These are phyloP conservation scores for Xylariaceae sp. DNA, from an alignment of 2,329 filamentous ascomycete genomes.

Conservation along the genomic window DNA sequence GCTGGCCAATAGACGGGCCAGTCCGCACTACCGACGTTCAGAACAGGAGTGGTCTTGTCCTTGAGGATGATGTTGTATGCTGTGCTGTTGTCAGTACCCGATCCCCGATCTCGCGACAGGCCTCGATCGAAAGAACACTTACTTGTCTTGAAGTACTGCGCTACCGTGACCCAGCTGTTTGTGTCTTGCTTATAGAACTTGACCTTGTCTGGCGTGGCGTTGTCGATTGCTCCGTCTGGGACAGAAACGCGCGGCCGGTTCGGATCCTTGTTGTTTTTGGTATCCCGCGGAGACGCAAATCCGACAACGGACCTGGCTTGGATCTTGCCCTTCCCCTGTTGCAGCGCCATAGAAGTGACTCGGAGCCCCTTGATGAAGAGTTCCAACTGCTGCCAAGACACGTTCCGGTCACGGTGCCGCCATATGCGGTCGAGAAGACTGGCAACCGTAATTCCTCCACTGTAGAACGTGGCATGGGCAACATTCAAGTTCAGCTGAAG, in stretches of 20 bases:
- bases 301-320: no score
- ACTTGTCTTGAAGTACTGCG: constrained; percentile 12
- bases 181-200: constrained; percentile 42
- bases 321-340: no score
- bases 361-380: no score
- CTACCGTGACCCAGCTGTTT: constrained; percentile 10
- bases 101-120: neutral
- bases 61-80: neutral
- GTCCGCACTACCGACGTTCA: constrained; percentile 53
- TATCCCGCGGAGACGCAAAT: no score
- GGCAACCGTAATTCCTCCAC: constrained; percentile 3
- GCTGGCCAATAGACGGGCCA: constrained; percentile 54
- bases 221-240: no score
- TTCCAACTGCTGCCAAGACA: no score
- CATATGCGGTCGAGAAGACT: no score
- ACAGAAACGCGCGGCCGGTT: neutral
- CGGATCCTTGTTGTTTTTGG: neutral
- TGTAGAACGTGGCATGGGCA: constrained; percentile 32
- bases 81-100: constrained; percentile 29
- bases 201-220: constrained; percentile 41
- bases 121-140: constrained; percentile 4
- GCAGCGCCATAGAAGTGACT: no score
- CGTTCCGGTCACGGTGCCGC: no score
- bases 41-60: constrained; percentile 27
- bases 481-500: constrained; percentile 35